Conservation (phyloP, 1,139 yeast species). For the Geotrichum klebahnii region DNA sequence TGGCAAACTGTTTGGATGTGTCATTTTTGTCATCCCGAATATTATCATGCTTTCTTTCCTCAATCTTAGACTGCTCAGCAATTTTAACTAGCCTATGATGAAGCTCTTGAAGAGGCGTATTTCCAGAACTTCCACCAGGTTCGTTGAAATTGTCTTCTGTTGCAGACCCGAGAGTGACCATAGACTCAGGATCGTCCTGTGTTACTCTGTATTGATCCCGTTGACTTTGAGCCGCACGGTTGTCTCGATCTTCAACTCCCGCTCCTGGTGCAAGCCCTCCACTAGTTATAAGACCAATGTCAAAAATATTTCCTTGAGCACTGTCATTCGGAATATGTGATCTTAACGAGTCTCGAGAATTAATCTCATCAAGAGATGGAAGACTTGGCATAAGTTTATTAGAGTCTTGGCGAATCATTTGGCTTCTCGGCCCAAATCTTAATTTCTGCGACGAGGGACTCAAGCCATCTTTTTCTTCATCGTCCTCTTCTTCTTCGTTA, state of each 20-base stretch:
- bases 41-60: not conserved
- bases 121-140: not conserved
- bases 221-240: not conserved
- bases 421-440: too few species aligned
- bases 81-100: not conserved
- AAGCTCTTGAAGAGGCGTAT: not conserved
- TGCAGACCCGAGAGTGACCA: not conserved
- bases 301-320: slow-evolving; percentile 20
- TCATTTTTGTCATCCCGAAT: slow-evolving; percentile 1
- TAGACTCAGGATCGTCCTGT: not conserved
- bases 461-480: too few species aligned
- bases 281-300: slow-evolving; percentile 31
- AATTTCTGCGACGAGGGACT: too few species aligned
- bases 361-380: not conserved
- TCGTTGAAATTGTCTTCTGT: too few species aligned
- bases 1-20: slow-evolving; percentile 2
- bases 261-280: slow-evolving; percentile 38
- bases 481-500: too few species aligned
- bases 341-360: not conserved
- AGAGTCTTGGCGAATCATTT: too few species aligned
- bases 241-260: slow-evolving; percentile 1
- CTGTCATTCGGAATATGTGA: not conserved
- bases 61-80: not conserved
- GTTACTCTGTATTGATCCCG: not conserved
- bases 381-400: not conserved